phyloP scores from a whole-genome alignment of 441 rosid species.

The Syzygium syzygioides region DNA sequence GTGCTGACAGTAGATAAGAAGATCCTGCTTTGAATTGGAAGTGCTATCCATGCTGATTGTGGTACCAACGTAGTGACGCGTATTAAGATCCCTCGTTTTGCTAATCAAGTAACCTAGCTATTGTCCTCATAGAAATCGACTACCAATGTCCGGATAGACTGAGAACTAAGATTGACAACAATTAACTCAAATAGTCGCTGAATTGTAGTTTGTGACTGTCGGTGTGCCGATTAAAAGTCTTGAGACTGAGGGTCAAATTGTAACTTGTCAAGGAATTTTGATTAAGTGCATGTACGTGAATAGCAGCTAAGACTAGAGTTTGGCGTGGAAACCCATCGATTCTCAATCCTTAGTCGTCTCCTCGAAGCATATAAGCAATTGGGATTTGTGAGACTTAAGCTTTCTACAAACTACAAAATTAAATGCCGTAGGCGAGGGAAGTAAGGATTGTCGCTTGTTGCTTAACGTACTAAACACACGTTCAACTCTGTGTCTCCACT shows the following conservation, averaged over 20 bases:
- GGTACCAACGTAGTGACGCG: not conserved
- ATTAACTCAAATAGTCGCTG: not conserved
- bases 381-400: slow-evolving; percentile 62
- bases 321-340: not conserved
- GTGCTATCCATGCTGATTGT: not conserved
- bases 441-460: slow-evolving; percentile 20
- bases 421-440: slow-evolving; percentile 11
- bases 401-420: slow-evolving; percentile 48
- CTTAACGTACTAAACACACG: slow-evolving; percentile 35
- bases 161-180: not conserved
- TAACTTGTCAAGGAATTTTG: not conserved
- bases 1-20: not conserved
- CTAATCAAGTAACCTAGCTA: not conserved
- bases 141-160: not conserved
- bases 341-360: not conserved
- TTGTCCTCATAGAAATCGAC: not conserved
- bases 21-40: not conserved
- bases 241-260: not conserved
- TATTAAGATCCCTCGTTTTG: not conserved
- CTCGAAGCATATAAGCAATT: not conserved
- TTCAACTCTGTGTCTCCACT: not conserved
- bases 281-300: not conserved
- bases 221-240: not conserved
- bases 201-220: not conserved
- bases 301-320: not conserved